Evolutionary conservation across 225 moss, liverwort and hornwort genomes (phyloP), one percentile per base, ranked within the genome.

Genomic region (Physcomitrium patens): DNA sequence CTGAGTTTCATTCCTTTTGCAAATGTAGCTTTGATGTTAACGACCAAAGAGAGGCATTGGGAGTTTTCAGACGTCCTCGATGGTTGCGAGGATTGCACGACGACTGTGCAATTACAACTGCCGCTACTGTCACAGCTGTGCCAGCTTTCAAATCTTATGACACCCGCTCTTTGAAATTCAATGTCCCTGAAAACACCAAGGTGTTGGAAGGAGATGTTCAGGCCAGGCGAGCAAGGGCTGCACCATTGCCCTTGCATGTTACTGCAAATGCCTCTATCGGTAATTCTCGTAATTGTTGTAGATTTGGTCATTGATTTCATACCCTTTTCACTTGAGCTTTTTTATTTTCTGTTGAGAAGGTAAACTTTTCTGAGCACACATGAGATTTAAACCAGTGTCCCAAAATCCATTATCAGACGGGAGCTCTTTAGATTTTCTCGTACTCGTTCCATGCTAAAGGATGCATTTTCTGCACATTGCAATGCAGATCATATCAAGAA

Each of bases 401-500:
- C 8, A 42, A n/a, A 54, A 54, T 24, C 43, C 13, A 45, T 48
- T 18, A 1, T 19, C 19, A 52, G 50, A 31, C 42, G 41, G 2
- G 3, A 75, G 20, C 17, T 41, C 17, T 9, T 16, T 43, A 2
- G 42, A 5, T 9, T 5, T 0, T 56, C n/a, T 16, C 45, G 15
- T 47, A 17, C 31, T 3, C 60, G 27, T 60, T 50, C 11, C 7
- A 50, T 10, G 5, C 27, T n/a, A 37, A 62, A 12, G 71, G 16
- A 65, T 22, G 20, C 27, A 12, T 68, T 22, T 69, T 46, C 26
- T 74, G 31, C 69, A 60, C 17, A 62, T 60, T 65, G 45, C 68
- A 62, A 64, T 79, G 68, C 74, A 80, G 84, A 70, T 10, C 24
- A 80, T 70, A 68, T 80, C 0, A 84, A 84, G 80, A 74, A 77